Conservation (phyloP, 1,284 basidiomycete genomes). For the Moesziomyces globuligerus region DNA sequence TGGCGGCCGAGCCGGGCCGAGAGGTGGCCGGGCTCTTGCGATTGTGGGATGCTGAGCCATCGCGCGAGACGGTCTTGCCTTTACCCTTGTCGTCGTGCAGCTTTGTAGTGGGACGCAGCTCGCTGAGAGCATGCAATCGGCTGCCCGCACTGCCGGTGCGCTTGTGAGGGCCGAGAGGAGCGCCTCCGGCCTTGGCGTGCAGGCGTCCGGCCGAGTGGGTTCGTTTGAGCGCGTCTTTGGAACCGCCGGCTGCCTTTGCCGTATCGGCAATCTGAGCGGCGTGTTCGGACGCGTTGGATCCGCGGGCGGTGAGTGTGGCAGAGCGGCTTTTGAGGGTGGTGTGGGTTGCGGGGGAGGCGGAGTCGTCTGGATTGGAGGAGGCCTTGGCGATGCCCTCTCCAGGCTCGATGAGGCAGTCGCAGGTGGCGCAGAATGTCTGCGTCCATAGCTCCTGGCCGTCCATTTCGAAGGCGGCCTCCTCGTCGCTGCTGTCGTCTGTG, state of each 20-base stretch:
- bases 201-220: slow-evolving; percentile 54
- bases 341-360: slow-evolving; percentile 14
- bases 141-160: slow-evolving; percentile 57
- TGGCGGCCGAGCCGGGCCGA: slow-evolving; percentile 40
- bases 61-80: slow-evolving; percentile 8
- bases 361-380: not conserved
- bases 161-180: slow-evolving; percentile 45
- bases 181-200: slow-evolving; percentile 47
- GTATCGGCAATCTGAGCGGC: slow-evolving; percentile 5
- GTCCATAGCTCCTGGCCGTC: slow-evolving; percentile 63
- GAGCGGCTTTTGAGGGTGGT: slow-evolving; percentile 50
- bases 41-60: slow-evolving; percentile 5
- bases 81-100: slow-evolving; percentile 48
- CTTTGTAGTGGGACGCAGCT: slow-evolving; percentile 60
- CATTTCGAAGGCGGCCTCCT: slow-evolving; percentile 57
- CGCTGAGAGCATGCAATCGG: slow-evolving; percentile 58
- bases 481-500: slow-evolving; percentile 47
- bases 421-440: slow-evolving; percentile 57
- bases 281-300: slow-evolving; percentile 25
- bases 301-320: slow-evolving; percentile 54
- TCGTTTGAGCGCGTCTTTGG: slow-evolving; percentile 41
- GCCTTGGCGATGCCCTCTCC: slow-evolving; percentile 50
- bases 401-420: slow-evolving; percentile 61
- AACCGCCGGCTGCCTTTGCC: slow-evolving; percentile 5
- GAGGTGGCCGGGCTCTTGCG: slow-evolving; percentile 39